Evolutionary conservation across 345 rosid species (phyloP).

Genomic region (Salix exigua): DNA sequence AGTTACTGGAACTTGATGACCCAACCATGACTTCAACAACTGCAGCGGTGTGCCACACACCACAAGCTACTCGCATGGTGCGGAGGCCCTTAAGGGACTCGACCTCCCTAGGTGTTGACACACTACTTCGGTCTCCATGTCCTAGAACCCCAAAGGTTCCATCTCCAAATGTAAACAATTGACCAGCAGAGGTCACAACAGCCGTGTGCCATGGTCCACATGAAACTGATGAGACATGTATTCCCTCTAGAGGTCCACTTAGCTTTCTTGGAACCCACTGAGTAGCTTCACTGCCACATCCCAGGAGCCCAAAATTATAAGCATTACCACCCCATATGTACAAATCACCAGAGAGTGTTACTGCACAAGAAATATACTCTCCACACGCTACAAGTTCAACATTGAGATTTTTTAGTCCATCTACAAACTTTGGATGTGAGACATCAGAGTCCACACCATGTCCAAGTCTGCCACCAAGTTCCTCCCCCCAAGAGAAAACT

Average conservation of each 20-base stretch:
- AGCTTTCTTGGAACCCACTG: conserved; percentile 59
- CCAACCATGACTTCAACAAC: conserved; percentile 41
- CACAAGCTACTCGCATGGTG: conserved; percentile 59
- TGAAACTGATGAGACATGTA: conserved; percentile 57
- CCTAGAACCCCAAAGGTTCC: conserved; percentile 82
- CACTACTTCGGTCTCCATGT: conserved; percentile 56
- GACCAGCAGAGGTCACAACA: conserved; percentile 55
- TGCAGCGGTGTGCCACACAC: conserved; percentile 86
- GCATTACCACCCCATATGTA: conserved; percentile 67
- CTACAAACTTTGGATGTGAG: conserved; percentile 52
- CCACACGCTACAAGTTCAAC: conserved; percentile 69
- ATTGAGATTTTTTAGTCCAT: conserved; percentile 35
- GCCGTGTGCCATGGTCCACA: conserved; percentile 87
- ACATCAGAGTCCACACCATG: conserved; percentile 56
- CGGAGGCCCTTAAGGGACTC: conserved; percentile 53
- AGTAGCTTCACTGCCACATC: conserved; percentile 51
- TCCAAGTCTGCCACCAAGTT: conserved; percentile 48
- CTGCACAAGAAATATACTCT: conserved; percentile 66
- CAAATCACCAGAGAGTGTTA: conserved; percentile 60
- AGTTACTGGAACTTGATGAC: conserved; percentile 18
- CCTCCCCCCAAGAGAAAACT: conserved; percentile 25
- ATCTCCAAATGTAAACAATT: conserved; percentile 74
- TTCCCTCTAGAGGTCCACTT: conserved; percentile 50
- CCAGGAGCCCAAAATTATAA: conserved; percentile 54
- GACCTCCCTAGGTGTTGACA: conserved; percentile 59